Percentiles rank a stretch among this genome's conserved stretches.
Evolutionary conservation across 1,284 basidiomycete species (phyloP).

Genomic region (Neolentinus lepideus): DNA sequence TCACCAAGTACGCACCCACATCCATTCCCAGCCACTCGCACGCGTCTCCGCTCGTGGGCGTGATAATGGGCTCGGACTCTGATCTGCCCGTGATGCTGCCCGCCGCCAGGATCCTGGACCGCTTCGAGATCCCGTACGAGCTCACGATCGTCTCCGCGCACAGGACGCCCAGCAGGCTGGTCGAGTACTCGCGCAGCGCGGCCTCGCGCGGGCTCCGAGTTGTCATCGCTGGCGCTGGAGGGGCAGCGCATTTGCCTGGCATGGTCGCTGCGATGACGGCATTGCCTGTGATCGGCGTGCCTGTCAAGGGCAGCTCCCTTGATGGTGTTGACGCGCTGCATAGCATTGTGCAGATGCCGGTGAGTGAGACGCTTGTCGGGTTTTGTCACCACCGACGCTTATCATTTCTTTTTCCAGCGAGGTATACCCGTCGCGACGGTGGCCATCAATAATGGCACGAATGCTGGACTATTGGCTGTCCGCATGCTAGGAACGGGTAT

Average conservation of each 20-base stretch:
- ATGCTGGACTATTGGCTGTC: constrained; percentile 89
- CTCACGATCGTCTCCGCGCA: constrained; percentile 96
- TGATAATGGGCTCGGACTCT: constrained; percentile 99
- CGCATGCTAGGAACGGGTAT: constrained; percentile 80
- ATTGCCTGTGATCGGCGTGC: constrained; percentile 93
- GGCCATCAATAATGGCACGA: constrained; percentile 94
- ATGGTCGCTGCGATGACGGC: constrained; percentile 97
- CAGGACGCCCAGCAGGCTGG: constrained; percentile 86
- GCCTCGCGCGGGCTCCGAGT: constrained; percentile 67
- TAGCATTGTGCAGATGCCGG: constrained; percentile 99
- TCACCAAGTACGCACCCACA: constrained; percentile 49
- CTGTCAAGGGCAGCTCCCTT: constrained; percentile 90
- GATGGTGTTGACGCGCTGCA: constrained; percentile 96
- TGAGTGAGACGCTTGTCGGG: constrained; percentile 32
- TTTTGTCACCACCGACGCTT: constrained; percentile 6
- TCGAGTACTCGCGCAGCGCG: constrained; percentile 79
- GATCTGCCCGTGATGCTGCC: constrained; percentile 92
- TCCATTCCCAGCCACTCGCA: constrained; percentile 48
- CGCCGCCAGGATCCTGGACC: constrained; percentile 80
- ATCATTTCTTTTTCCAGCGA: constrained; percentile 40
- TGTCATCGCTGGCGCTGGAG: constrained; percentile 95
- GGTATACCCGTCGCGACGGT: constrained; percentile 97
- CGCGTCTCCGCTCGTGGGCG: constrained; percentile 76
- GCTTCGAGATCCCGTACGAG: constrained; percentile 86
- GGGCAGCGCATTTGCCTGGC: constrained; percentile 94